Percentiles rank a stretch among this genome's conserved stretches.
Conservation (phyloP, 331 rosid genomes). For the Erythrophleum ivorense region DNA sequence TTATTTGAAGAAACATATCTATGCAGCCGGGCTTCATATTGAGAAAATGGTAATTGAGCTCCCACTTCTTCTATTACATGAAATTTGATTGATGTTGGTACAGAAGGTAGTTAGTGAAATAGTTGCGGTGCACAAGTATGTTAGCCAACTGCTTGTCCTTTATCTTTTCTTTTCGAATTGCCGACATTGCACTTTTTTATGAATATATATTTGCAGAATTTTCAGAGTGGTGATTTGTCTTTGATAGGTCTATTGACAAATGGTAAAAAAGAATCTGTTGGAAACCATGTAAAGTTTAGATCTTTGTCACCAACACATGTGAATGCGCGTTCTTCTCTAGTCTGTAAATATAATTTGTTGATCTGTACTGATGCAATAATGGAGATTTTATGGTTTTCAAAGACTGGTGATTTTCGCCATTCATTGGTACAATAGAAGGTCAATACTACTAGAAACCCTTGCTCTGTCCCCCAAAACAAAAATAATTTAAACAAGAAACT, state of each 20-base stretch:
- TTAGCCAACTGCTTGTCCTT: background rate
- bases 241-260: background rate
- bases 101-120: background rate
- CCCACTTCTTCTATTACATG: background rate
- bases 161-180: conserved; percentile 9
- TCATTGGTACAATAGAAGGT: conserved; percentile 16
- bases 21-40: conserved; percentile 15
- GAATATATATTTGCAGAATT: background rate
- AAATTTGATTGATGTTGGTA: background rate
- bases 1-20: conserved; percentile 4
- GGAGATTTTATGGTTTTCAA: conserved; percentile 17
- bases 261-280: background rate
- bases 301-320: background rate
- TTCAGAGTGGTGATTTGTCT: too few relatives aligned
- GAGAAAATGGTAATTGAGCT: conserved; percentile 46
- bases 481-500: background rate
- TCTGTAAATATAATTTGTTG: conserved; percentile 3
- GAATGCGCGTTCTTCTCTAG: conserved; percentile 3
- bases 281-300: background rate
- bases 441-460: background rate
- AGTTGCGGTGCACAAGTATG: conserved; percentile 3
- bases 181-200: background rate
- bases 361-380: background rate
- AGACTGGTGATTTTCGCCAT: background rate
- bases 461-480: background rate